Base-by-base conservation (phyloP, 129 eudicot species). In the Flaveria trinervia region DNA sequence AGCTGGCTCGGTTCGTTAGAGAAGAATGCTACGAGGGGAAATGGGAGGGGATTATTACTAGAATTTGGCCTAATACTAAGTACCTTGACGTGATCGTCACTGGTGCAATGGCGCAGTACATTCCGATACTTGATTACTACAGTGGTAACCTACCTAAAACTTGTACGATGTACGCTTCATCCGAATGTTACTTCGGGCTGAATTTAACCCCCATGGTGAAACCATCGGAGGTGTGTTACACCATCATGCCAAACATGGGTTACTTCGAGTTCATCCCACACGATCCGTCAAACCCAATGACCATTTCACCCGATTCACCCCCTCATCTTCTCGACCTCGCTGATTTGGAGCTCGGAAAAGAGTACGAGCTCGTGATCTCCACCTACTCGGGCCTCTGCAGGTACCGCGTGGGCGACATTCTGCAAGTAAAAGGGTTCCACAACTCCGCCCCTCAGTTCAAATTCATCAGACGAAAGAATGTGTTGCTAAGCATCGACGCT, bases 241-340 rank as follows among this genome's bases (percentile, higher is more conserved):
- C 97, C 7, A 92, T 92, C 41, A 87, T 92, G 96, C 97, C 97
- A 1, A 92, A 92, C 71, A 87, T 92, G 96, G 96, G 93, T 1
- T 89, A 89, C 66, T 92, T 92, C 56, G 97, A 92, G 83, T 92
- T 92, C 72, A 80, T 92, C 77, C 97, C 93, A 2, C 97, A 89
- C 28, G 96, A 87, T 68, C 82, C 93, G 0, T 33, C 73, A 25
- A 54, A 80, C 30, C 83, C 87, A 18, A 80, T 76, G 0, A 33
- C 60, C 0, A 68, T 84, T 36, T 81, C 96, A 7, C 74, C 72
- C 43, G 87, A 78, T 68, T 72, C 89, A 5, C 89, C 91, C 0
- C 85, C 91, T 11, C 76, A 79, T 4, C 87, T 92, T 15, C 87
- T 85, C 5, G 87, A 92, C 71, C 85, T 92, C 17, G 92, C 96